Base-by-base conservation (phyloP, 805 yeast genomes). In the Cyberlindnera americana region DNA sequence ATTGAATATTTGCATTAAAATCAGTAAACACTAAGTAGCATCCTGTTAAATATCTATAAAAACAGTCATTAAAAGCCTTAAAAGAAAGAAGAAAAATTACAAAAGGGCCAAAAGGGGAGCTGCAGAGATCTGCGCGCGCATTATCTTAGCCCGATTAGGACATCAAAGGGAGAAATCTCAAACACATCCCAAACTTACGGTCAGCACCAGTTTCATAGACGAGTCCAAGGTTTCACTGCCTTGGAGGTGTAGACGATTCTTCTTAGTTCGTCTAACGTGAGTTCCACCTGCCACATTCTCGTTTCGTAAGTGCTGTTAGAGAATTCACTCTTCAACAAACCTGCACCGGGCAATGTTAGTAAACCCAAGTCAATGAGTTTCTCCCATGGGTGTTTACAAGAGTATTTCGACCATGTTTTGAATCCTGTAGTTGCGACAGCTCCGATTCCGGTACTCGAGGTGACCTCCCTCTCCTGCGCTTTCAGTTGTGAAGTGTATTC, bases 381-480 rank as follows among this genome's bases (percentile, higher is more conserved):
- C 48, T 85, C 93, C 96, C 96, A 89, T 26, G 85, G 75, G 28
- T 75, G 75, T 33, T 75, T 70, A 47, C 88, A 70, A 19, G 81
- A 75, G 24, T 67, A 73, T 40, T 78, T 67, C 4, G 78, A 64
- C 87, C 90, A 79, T 6, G 75, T 54, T 50, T 81, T 78, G 44
- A 69, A 54, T 10, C 69, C 66, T 13, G 70, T 53, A 10, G 56
- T 35, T 1, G 59, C 39, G 22, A 54, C 52, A 2, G 56, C 52
- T 1, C 53, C 55, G 10, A 39, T 26, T 7, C 54, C 54, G 1
- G 57, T 50, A 9, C 41, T 43, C 44, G 40, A 58, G 41, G 38
- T 65, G 38, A 38, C 62, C 48, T 11, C 72, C 5, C 63, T 54
- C 40, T 75, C 72, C 41, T 69, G 60, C 0, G 54, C 46, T 39